Percentiles rank a stretch among this genome's conserved stretches.
phyloP scores from a whole-genome alignment of 31 red algal species.

The Pterothamnion heteromorphum region DNA sequence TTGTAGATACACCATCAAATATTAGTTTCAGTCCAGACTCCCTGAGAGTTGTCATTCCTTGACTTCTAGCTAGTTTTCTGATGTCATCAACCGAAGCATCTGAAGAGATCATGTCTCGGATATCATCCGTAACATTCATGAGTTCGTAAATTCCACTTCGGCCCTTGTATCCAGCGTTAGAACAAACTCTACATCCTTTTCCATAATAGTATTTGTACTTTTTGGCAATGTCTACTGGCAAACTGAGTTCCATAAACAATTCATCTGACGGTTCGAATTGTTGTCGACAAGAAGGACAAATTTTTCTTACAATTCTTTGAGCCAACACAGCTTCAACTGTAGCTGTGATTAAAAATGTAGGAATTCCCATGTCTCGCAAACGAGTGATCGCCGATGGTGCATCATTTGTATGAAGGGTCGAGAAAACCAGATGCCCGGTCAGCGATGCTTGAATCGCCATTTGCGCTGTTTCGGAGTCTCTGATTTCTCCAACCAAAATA shows the following conservation, averaged over 20 bases:
- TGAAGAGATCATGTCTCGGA: neutral
- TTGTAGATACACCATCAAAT: neutral
- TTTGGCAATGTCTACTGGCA: neutral
- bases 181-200: neutral
- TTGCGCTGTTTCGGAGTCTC: conserved; percentile 11
- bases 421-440: conserved; percentile 21
- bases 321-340: neutral
- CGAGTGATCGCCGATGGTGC: neutral
- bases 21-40: neutral
- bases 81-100: neutral
- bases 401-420: conserved; percentile 38
- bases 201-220: neutral
- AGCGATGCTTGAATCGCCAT: neutral
- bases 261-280: neutral
- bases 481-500: conserved; percentile 33
- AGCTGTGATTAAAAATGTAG: neutral
- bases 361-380: neutral
- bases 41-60: neutral
- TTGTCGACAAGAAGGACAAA: neutral
- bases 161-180: neutral
- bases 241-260: neutral
- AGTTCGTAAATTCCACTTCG: neutral
- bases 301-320: neutral
- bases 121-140: neutral
- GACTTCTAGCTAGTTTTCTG: neutral